Evolutionary conservation across 2,329 filamentous ascomycete species (phyloP).

Genomic region (Chaetothyriales sp.): DNA sequence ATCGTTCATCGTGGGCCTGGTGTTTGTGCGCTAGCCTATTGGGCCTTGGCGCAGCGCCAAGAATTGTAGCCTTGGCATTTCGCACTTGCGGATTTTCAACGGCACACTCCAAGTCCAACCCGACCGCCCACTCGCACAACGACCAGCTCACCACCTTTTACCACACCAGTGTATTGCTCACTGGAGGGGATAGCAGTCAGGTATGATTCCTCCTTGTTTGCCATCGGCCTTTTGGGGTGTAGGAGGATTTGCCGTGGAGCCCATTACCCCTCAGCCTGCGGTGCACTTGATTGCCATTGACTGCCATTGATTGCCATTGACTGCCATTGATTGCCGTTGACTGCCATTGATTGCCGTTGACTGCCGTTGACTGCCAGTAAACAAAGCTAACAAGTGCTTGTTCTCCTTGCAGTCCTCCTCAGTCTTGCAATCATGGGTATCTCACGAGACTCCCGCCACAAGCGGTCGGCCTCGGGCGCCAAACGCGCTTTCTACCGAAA

Average conservation of each 20-base stretch:
- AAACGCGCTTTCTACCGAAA: constrained; percentile 84
- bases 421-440: constrained; percentile 93
- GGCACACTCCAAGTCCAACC: neutral
- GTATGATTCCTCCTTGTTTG: constrained; percentile 2
- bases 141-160: constrained; percentile 1
- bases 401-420: constrained; percentile 26
- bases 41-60: neutral
- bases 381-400: neutral
- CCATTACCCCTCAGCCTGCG: too few species aligned
- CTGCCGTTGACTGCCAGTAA: neutral
- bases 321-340: neutral
- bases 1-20: neutral
- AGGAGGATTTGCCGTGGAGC: neutral
- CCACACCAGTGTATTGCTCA: constrained; percentile 12
- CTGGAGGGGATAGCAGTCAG: constrained; percentile 14
- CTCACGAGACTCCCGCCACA: constrained; percentile 99
- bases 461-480: constrained; percentile 97
- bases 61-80: neutral
- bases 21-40: constrained; percentile 1
- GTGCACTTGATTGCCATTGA: neutral
- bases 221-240: neutral
- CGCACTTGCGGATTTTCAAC: neutral
- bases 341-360: too few species aligned
- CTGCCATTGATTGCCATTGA: neutral
- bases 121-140: neutral